These are phyloP conservation scores for Magnaporthiopsis rhizophila DNA, from an alignment of 2,329 filamentous ascomycete genomes.

Conservation along the genomic window DNA sequence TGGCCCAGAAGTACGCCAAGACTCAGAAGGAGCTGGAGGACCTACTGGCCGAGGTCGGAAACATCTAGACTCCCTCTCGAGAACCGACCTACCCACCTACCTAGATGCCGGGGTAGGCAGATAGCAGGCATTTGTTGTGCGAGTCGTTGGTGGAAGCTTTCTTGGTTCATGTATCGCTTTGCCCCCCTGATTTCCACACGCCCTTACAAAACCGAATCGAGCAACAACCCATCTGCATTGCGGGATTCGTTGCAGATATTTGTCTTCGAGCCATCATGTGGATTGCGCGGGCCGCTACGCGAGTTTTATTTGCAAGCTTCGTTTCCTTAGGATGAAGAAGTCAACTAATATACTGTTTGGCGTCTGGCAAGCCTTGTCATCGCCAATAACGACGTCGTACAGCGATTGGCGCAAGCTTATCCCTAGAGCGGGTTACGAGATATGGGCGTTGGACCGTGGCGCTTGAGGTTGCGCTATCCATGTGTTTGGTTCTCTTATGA, in stretches of 20 bases:
- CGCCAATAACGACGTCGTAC: neutral
- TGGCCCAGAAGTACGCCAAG: conserved; percentile 77
- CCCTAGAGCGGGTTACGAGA: neutral
- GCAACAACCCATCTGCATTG: neutral
- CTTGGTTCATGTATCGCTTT: neutral
- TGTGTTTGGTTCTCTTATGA: conserved; percentile 10
- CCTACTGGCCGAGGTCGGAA: conserved; percentile 85
- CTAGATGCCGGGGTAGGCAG: neutral
- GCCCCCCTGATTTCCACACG: neutral
- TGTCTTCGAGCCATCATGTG: neutral
- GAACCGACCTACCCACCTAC: neutral
- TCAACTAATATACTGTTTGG: neutral
- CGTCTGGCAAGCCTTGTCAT: neutral
- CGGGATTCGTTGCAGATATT: neutral
- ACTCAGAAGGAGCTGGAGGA: conserved; percentile 88
- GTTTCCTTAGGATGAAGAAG: neutral
- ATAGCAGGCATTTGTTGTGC: neutral
- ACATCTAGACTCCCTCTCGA: conserved; percentile 53
- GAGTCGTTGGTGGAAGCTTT: neutral
- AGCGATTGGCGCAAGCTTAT: neutral
- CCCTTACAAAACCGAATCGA: neutral
- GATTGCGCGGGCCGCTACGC: neutral
- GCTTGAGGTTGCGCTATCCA: neutral
- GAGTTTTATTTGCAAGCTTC: neutral
- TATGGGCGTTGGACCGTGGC: neutral